Conservation (phyloP, 257 asterid species). For the Solanum medicagineum region DNA sequence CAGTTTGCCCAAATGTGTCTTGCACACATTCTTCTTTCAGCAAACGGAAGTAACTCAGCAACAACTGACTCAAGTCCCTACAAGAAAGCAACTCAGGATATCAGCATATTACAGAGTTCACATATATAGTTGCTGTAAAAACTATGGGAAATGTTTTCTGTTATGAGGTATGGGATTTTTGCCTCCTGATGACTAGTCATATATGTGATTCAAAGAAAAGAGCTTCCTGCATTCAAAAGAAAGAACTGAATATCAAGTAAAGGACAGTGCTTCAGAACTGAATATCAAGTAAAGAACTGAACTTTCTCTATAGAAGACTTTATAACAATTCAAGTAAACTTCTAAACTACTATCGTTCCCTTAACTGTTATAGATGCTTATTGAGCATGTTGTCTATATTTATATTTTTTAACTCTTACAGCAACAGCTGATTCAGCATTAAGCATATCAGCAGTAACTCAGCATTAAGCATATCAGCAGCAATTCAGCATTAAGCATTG, state of each 20-base stretch:
- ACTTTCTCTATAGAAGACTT: constrained; percentile 74
- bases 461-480: too few species aligned
- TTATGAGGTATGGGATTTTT: constrained; percentile 44
- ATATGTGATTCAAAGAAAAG: neutral
- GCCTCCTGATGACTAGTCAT: neutral
- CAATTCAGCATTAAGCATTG: too few species aligned
- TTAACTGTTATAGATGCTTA: neutral
- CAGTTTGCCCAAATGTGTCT: too few species aligned
- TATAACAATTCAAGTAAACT: constrained; percentile 75
- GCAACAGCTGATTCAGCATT: too few species aligned
- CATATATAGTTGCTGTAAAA: constrained; percentile 86
- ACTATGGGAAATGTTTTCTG: constrained; percentile 94
- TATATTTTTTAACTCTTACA: neutral
- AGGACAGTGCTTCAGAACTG: too few species aligned
- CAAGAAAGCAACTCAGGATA: too few species aligned
- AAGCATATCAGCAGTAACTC: too few species aligned
- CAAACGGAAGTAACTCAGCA: too few species aligned
- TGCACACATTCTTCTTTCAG: too few species aligned
- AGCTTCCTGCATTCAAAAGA: neutral
- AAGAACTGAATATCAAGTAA: constrained; percentile 62
- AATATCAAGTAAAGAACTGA: constrained; percentile 57
- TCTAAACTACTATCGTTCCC: neutral
- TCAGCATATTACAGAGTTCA: constrained; percentile 44
- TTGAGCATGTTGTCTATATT: constrained; percentile 1
- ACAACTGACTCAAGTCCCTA: too few species aligned